phyloP scores from a whole-genome alignment of 345 rosid genomes.

The Eucalyptus sp. region DNA sequence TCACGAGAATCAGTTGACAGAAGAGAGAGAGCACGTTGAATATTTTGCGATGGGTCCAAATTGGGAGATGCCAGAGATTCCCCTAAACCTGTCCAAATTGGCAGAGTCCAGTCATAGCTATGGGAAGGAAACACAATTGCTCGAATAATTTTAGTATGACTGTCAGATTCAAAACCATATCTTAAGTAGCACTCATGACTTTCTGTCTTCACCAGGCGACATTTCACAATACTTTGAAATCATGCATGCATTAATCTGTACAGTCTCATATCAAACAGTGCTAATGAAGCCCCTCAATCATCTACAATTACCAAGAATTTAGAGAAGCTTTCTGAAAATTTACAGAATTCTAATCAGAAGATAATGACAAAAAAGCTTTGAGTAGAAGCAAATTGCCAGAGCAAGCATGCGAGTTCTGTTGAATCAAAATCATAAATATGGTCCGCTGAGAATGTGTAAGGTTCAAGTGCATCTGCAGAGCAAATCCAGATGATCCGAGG shows the following conservation, averaged over 20 bases:
- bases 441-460: not conserved
- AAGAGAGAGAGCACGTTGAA: constrained; percentile 99
- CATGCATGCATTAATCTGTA: not conserved
- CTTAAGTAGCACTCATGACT: not conserved
- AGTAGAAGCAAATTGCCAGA: not conserved
- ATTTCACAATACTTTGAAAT: not conserved
- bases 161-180: not conserved
- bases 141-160: not conserved
- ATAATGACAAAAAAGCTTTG: not conserved
- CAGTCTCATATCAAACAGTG: not conserved
- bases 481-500: not conserved
- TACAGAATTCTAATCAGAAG: not conserved
- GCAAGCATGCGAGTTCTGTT: not conserved
- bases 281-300: not conserved
- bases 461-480: not conserved
- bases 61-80: constrained; percentile 42
- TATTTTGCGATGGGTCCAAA: constrained; percentile 43
- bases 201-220: not conserved
- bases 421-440: not conserved
- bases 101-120: not conserved
- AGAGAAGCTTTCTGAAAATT: not conserved
- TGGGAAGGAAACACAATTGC: not conserved
- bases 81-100: constrained; percentile 36
- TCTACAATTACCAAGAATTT: not conserved
- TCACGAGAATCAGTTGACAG: constrained; percentile 81